Conservation (phyloP, 495 filamentous ascomycete genomes). For the Penicillium waksmanii region DNA sequence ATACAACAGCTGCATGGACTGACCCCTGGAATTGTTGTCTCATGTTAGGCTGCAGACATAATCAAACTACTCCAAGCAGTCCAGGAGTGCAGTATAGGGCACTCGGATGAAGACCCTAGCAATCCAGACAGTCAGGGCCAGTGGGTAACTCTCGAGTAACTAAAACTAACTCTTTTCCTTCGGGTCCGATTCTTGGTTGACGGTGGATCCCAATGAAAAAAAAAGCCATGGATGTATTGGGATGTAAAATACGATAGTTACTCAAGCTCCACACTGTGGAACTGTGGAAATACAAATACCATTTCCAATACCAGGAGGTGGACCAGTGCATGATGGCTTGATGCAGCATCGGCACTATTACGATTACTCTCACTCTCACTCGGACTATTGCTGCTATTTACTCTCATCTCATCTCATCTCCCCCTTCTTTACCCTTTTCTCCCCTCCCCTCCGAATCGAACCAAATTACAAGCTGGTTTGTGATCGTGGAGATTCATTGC, state of each 20-base stretch:
- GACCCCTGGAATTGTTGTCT: no score
- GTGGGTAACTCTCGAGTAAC: background rate
- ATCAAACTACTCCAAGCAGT: no score
- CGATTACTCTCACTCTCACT: no score
- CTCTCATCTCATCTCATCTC: constrained; percentile 1
- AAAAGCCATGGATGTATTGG: background rate
- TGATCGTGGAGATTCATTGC: background rate
- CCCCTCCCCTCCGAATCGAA: constrained; percentile 5
- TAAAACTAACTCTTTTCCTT: background rate
- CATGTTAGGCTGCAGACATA: no score
- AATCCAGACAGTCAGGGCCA: background rate
- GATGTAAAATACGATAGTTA: background rate
- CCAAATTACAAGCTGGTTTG: background rate
- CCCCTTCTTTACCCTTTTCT: constrained; percentile 5
- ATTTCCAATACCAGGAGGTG: constrained; percentile 27
- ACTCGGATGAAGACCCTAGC: background rate
- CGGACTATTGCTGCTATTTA: background rate
- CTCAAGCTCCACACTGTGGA: background rate
- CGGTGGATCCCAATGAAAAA: background rate
- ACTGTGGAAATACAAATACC: background rate
- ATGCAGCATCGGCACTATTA: background rate
- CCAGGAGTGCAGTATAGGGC: background rate
- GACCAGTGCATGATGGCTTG: constrained; percentile 13
- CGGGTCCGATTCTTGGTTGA: background rate
- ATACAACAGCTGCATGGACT: no score